Evolutionary conservation across 371 early-diverging fungal species (phyloP), one percentile per base, ranked within the genome.

Genomic region (Mortierella sp.): DNA sequence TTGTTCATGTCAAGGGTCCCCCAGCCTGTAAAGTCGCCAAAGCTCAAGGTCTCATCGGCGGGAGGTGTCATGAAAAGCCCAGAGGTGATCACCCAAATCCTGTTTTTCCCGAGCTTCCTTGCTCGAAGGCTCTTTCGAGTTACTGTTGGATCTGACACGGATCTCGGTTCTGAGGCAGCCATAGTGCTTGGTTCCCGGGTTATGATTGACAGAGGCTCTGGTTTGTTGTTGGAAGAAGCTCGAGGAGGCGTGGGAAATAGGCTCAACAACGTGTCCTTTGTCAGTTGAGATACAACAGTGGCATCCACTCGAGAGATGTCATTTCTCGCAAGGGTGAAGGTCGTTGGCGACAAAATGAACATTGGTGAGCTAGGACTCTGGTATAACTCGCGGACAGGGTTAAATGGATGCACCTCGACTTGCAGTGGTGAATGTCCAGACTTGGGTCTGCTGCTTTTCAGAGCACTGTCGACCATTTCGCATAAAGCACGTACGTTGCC

Each of bases 61-160:
- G 43, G 50, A 27, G 24, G 53, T 19, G 58, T 46, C 16, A 61
- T 23, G 49, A 59, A 67, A 21, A 64, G 54, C 3, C 64, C 64
- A n/a, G 68, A 63, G 8, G 68, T 52, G 31, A 73, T 73, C 6
- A 58, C 74, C 64, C 74, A 73, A 28, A 61, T 67, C 30, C 74
- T 43, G 42, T 68, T 67, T 48, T 45, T 54, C 21, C 59, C 45
- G 16, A n/a, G 18, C 31, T 56, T 57, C 24, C 49, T 27, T 34
- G 54, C 43, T 47, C 49, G 53, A 46, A 55, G 16, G 6, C 52
- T 46, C 0, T 49, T 13, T 23, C 45, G 23, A 12, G 54, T 1
- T 3, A 1, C 16, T 13, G 7, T n/a, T 16, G 23, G 34, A 18
- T 12, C n/a, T 39, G 42, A 21, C 39, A 31, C 18, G 31, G 13